phyloP scores from a whole-genome alignment of 2,329 filamentous ascomycete genomes.

The Ilyonectria robusta region DNA sequence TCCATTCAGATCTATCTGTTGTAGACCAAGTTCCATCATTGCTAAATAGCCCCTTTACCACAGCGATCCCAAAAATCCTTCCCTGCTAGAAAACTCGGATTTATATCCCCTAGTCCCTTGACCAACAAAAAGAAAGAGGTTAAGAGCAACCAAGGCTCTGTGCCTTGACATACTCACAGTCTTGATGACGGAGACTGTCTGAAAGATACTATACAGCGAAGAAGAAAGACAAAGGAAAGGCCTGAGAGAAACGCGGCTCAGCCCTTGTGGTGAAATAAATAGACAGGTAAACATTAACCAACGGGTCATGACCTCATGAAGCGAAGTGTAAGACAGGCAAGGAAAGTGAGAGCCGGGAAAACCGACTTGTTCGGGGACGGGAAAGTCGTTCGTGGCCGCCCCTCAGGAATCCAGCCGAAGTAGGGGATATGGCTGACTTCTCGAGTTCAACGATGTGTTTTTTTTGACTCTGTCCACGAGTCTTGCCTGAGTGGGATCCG shows the following conservation, averaged over 20 bases:
- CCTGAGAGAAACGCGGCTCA: conserved; percentile 34
- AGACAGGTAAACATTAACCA: conserved; percentile 55
- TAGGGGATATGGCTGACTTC: conserved; percentile 37
- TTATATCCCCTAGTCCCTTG: conserved; percentile 3
- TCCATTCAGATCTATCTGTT: conserved; percentile 44
- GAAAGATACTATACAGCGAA: conserved; percentile 52
- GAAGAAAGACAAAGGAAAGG: conserved; percentile 27
- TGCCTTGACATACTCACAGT: conserved; percentile 37
- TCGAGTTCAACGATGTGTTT: conserved; percentile 26
- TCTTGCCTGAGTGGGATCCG: conserved; percentile 30
- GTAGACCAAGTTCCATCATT: conserved; percentile 30
- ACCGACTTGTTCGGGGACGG: conserved; percentile 22
- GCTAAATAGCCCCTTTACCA: conserved; percentile 18
- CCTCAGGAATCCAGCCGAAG: conserved; percentile 42
- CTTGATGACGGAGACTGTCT: conserved; percentile 47
- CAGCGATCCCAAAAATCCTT: conserved; percentile 22
- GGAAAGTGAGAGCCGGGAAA: conserved; percentile 30
- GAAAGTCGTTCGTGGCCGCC: conserved; percentile 27
- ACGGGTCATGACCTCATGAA: conserved; percentile 54
- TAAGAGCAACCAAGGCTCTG: conserved; percentile 5
- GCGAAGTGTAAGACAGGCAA: conserved; percentile 37
- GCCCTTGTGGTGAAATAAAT: conserved; percentile 37
- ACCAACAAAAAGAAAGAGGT: conserved; percentile 25
- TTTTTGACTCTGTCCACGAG: conserved; percentile 23
- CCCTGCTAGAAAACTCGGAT: conserved; percentile 8